Conservation (phyloP, 1,284 basidiomycete species). For the Ceratobasidium sp. region DNA sequence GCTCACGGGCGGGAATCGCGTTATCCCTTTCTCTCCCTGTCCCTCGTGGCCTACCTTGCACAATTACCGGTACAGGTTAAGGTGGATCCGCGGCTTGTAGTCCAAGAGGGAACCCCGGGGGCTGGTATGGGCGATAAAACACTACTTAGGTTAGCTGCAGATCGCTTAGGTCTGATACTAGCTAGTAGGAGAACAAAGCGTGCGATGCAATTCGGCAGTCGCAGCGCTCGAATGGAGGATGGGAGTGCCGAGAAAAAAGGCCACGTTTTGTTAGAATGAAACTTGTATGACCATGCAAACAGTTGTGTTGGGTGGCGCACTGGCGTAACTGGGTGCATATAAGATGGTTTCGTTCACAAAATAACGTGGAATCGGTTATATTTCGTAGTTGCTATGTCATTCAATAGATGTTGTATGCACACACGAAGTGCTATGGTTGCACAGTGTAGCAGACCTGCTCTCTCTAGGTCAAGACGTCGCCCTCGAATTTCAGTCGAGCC, state of each 20-base stretch:
- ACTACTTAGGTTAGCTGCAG: slow-evolving; percentile 79
- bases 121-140: slow-evolving; percentile 89
- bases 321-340: slow-evolving; percentile 15
- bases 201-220: slow-evolving; percentile 98
- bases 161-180: slow-evolving; percentile 74
- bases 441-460: too few relatives aligned
- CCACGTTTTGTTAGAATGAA: slow-evolving; percentile 20
- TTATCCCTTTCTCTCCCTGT: slow-evolving; percentile 89
- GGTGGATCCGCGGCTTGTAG: slow-evolving; percentile 74
- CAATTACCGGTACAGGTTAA: slow-evolving; percentile 84
- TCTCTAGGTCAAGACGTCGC: too few relatives aligned
- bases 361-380: background rate
- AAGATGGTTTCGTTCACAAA: background rate
- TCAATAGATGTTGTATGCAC: slow-evolving; percentile 72
- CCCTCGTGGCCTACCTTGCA: slow-evolving; percentile 80
- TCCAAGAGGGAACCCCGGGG: slow-evolving; percentile 52
- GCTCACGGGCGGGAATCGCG: slow-evolving; percentile 90
- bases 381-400: too few relatives aligned
- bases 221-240: slow-evolving; percentile 89
- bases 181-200: slow-evolving; percentile 85
- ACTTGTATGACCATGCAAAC: slow-evolving; percentile 26
- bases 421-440: slow-evolving; percentile 72
- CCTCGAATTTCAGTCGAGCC: too few relatives aligned
- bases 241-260: slow-evolving; percentile 55
- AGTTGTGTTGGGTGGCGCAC: slow-evolving; percentile 21